Evolutionary conservation across 768 basidiomycete genomes (phyloP).

Genomic region (Exsudoporus frostii): DNA sequence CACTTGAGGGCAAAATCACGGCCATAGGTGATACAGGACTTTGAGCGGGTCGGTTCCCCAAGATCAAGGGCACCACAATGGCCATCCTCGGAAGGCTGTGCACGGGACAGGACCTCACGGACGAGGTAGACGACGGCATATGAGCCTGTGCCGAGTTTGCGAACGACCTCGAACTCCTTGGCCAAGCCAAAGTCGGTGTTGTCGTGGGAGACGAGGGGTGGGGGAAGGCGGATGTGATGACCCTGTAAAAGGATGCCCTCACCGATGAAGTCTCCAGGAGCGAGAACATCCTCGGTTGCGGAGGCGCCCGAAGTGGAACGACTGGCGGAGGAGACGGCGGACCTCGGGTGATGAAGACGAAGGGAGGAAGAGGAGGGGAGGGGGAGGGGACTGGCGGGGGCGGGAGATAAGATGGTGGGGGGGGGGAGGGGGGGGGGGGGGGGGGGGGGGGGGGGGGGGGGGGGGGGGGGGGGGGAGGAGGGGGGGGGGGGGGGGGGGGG

Average conservation of each 20-base stretch:
- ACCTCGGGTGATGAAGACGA: conserved; percentile 37
- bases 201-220: conserved; percentile 31
- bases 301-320: conserved; percentile 33
- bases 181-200: conserved; percentile 47
- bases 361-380: conserved; percentile 33
- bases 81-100: conserved; percentile 47
- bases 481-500: conserved; percentile 30
- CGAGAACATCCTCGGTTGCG: conserved; percentile 50
- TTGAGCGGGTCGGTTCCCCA: conserved; percentile 37
- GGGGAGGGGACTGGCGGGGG: conserved; percentile 28
- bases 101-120: conserved; percentile 54
- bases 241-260: conserved; percentile 65
- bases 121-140: conserved; percentile 96
- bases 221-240: conserved; percentile 60
- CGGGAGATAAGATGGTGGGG: conserved; percentile 31
- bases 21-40: conserved; percentile 53
- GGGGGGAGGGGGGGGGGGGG: conserved; percentile 28
- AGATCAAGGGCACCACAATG: conserved; percentile 55
- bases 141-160: conserved; percentile 82
- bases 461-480: conserved; percentile 30
- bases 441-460: conserved; percentile 30
- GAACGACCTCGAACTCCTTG: conserved; percentile 77
- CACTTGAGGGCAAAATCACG: conserved; percentile 94
- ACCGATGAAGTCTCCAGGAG: conserved; percentile 71
- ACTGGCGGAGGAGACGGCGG: conserved; percentile 29